Evolutionary conservation across 768 basidiomycete species (phyloP).

Genomic region (Xerocomellus chrysenteron): DNA sequence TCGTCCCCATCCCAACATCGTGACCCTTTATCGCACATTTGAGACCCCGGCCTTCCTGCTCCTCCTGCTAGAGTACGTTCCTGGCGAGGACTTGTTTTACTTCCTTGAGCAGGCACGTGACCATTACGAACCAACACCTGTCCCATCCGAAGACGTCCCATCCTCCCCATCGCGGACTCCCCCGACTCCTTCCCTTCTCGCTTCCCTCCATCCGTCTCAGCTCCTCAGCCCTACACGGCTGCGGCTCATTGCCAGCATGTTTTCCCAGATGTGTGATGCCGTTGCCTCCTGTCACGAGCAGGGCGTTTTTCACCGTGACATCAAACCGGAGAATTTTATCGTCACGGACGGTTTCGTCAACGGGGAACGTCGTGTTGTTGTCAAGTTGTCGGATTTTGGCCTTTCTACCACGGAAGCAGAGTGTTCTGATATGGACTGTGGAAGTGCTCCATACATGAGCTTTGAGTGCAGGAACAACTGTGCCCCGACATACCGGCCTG

Average conservation of each 20-base stretch:
- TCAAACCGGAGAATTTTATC: slow-evolving; percentile 99
- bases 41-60: slow-evolving; percentile 91
- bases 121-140: slow-evolving; percentile 60
- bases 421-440: slow-evolving; percentile 96
- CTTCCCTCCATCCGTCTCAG: slow-evolving; percentile 74
- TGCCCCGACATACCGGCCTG: slow-evolving; percentile 90
- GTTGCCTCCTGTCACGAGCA: slow-evolving; percentile 92
- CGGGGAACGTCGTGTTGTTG: slow-evolving; percentile 84
- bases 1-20: slow-evolving; percentile 87
- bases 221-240: slow-evolving; percentile 86
- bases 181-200: slow-evolving; percentile 90
- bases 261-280: slow-evolving; percentile 97
- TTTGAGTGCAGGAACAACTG: slow-evolving; percentile 98
- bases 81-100: slow-evolving; percentile 96
- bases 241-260: slow-evolving; percentile 95
- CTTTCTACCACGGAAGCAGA: slow-evolving; percentile 86
- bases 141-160: slow-evolving; percentile 12
- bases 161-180: slow-evolving; percentile 63
- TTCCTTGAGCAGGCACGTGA: slow-evolving; percentile 96
- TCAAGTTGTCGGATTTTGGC: slow-evolving; percentile 97
- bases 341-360: slow-evolving; percentile 78
- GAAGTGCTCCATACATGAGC: slow-evolving; percentile 98
- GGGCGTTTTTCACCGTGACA: slow-evolving; percentile 93
- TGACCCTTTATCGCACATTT: slow-evolving; percentile 89
- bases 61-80: slow-evolving; percentile 92